A percentile compares a stretch with the other conserved stretches of the same genome.
These are phyloP conservation scores for Coemansia sp. DNA, from an alignment of 192 early-diverging fungal genomes.

Conservation along the genomic window DNA sequence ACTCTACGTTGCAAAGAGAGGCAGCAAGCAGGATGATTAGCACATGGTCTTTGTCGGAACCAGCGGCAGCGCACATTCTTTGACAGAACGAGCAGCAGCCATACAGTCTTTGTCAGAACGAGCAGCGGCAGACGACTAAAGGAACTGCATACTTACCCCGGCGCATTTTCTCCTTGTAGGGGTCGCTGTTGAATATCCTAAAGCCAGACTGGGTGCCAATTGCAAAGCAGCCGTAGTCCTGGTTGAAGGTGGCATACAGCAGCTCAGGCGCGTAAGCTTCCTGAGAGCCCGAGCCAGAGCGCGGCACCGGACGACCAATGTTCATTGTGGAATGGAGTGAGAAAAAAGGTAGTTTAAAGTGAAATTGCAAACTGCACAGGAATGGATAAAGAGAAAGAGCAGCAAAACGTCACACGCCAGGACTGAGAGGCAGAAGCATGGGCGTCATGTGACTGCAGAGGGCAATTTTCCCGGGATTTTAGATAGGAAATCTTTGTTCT, in stretches of 20 bases:
- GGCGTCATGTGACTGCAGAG: constrained; percentile 10
- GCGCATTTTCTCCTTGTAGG: constrained; percentile 79
- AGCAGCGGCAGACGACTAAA: neutral
- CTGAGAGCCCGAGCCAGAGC: constrained; percentile 31
- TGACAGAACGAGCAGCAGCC: neutral
- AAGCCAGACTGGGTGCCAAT: constrained; percentile 80
- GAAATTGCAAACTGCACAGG: neutral
- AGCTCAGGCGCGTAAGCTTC: constrained; percentile 56
- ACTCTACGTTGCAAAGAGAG: constrained; percentile 50
- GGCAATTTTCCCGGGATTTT: constrained; percentile 6
- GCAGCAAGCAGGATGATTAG: neutral
- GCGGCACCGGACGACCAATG: constrained; percentile 44
- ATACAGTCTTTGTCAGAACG: neutral
- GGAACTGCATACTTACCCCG: constrained; percentile 36
- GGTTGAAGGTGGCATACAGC: constrained; percentile 79
- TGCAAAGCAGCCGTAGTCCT: constrained; percentile 82
- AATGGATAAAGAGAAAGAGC: neutral
- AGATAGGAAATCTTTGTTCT: neutral
- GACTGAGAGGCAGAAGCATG: constrained; percentile 1
- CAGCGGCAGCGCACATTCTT: neutral
- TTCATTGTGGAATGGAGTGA: constrained; percentile 20
- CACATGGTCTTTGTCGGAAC: neutral
- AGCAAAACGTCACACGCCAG: constrained; percentile 7
- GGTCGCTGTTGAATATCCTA: constrained; percentile 82
- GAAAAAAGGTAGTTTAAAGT: constrained; percentile 3